Conservation (phyloP, 2,329 filamentous ascomycete genomes). For the Ceratocystis alfenasii region DNA sequence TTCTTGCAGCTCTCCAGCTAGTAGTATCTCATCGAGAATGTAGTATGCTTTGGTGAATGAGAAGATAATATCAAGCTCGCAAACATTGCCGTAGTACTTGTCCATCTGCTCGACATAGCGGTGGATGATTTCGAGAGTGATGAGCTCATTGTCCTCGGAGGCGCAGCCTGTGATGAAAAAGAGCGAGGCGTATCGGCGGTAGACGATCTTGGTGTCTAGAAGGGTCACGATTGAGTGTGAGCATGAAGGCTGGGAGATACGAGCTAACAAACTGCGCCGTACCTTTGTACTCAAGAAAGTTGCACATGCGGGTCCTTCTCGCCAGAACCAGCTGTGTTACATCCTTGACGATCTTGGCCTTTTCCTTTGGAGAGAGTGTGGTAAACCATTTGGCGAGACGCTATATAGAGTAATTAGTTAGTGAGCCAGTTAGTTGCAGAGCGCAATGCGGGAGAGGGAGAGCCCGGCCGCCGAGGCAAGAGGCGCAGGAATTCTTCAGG, state of each 20-base stretch:
- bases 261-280: conserved; percentile 23
- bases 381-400: conserved; percentile 99
- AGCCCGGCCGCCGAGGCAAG: background rate
- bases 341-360: conserved; percentile 99
- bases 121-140: conserved; percentile 96
- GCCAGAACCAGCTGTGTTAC: conserved; percentile 95
- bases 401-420: conserved; percentile 36
- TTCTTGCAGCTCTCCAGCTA: conserved; percentile 95
- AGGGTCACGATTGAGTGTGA: background rate
- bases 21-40: conserved; percentile 88
- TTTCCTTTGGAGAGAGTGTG: conserved; percentile 91
- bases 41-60: conserved; percentile 99
- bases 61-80: conserved; percentile 99
- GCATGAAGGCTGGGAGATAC: background rate
- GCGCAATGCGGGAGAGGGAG: too few relatives aligned
- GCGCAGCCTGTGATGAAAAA: conserved; percentile 98
- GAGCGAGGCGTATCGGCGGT: conserved; percentile 93
- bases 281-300: conserved; percentile 99
- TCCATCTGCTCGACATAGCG: conserved; percentile 99
- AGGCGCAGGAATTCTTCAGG: background rate
- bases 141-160: conserved; percentile 95
- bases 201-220: conserved; percentile 93
- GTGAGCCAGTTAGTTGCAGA: too few relatives aligned
- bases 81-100: conserved; percentile 99
- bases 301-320: conserved; percentile 96